Evolutionary conservation across 768 basidiomycete genomes (phyloP).

Genomic region (Mycena kentingensis): DNA sequence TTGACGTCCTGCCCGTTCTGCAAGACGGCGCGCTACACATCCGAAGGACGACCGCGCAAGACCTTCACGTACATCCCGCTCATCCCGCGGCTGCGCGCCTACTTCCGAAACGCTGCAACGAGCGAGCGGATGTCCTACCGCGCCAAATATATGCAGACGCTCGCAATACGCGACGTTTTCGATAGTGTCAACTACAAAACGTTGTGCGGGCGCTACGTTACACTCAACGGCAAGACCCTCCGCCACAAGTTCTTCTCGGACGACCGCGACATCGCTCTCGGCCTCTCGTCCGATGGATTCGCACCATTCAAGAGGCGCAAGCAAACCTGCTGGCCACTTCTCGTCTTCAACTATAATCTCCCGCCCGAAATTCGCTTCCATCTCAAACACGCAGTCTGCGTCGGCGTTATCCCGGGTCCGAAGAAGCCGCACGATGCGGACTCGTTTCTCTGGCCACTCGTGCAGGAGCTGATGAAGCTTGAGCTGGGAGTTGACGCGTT

Average conservation of each 20-base stretch:
- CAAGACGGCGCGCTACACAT: not conserved
- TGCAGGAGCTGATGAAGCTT: conserved; percentile 40
- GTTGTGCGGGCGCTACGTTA: conserved; percentile 25
- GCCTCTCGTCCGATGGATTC: conserved; percentile 47
- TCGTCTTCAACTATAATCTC: conserved; percentile 43
- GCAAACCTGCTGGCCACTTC: conserved; percentile 43
- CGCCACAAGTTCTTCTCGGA: conserved; percentile 38
- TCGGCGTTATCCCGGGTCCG: conserved; percentile 50
- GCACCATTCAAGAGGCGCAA: conserved; percentile 36
- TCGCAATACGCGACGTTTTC: conserved; percentile 31
- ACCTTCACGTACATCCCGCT: conserved; percentile 31
- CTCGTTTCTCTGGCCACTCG: conserved; percentile 45
- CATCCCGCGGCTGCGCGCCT: conserved; percentile 30
- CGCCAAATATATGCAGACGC: conserved; percentile 20
- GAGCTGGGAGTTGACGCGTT: conserved; percentile 40
- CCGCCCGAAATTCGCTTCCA: conserved; percentile 36
- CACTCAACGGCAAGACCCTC: conserved; percentile 25
- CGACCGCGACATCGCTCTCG: conserved; percentile 43
- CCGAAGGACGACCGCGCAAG: not conserved
- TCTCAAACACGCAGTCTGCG: conserved; percentile 35
- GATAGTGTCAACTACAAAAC: conserved; percentile 35
- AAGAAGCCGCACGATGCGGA: conserved; percentile 43
- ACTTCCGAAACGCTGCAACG: conserved; percentile 10
- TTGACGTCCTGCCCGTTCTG: conserved; percentile 2
- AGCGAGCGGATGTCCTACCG: conserved; percentile 27